phyloP scores from a whole-genome alignment of 1,284 basidiomycete genomes.

The Rhodotorula sp. region DNA sequence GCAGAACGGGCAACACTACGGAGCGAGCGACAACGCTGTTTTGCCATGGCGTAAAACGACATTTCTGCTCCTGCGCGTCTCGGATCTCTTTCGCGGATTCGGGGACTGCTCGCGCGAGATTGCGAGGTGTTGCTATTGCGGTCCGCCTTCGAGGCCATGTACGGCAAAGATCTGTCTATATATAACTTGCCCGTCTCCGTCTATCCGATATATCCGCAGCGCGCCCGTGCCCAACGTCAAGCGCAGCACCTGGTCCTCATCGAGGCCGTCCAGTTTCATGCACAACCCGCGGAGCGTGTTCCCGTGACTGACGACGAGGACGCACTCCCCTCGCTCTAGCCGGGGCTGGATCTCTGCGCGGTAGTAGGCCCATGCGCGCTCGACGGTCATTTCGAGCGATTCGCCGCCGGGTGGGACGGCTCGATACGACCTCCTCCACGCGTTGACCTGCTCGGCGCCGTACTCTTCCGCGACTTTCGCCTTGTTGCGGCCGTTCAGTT shows the following conservation, averaged over 20 bases:
- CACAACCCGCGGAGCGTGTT: constrained; percentile 24
- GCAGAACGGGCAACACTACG: constrained; percentile 33
- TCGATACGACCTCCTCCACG: constrained; percentile 13
- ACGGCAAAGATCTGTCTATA: constrained; percentile 6
- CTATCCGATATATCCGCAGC: constrained; percentile 14
- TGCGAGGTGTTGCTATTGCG: neutral
- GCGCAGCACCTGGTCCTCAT: constrained; percentile 9
- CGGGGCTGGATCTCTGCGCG: constrained; percentile 2
- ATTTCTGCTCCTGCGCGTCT: neutral
- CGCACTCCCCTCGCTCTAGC: constrained; percentile 3
- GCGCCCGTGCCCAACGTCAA: constrained; percentile 22
- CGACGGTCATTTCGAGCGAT: constrained; percentile 6
- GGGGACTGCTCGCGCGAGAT: neutral
- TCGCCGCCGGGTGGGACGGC: constrained; percentile 14
- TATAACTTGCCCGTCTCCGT: constrained; percentile 7
- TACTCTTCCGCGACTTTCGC: constrained; percentile 3
- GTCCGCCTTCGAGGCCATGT: constrained; percentile 15
- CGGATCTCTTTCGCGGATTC: too few species aligned
- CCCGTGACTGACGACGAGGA: constrained; percentile 14
- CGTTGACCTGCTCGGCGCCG: constrained; percentile 16
- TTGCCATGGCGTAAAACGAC: constrained; percentile 5
- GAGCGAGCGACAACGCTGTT: constrained; percentile 35
- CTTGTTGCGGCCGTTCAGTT: constrained; percentile 21
- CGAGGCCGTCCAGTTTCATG: constrained; percentile 20
- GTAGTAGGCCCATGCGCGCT: constrained; percentile 17